Evolutionary conservation across 2,329 filamentous ascomycete species (phyloP).

Genomic region (Grosmannia serpens): DNA sequence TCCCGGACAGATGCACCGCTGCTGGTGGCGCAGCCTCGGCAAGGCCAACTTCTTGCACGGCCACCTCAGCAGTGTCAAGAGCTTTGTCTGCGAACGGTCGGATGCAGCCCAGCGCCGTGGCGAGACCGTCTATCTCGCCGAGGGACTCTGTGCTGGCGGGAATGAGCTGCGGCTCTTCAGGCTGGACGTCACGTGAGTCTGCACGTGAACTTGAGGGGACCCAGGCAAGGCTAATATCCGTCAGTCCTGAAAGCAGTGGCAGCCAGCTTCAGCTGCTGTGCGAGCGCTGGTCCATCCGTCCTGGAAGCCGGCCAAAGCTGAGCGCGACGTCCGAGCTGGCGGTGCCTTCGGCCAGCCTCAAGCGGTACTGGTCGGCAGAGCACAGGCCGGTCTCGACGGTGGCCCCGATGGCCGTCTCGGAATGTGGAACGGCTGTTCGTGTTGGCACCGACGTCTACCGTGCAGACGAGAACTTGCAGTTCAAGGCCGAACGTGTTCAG

Average conservation of each 20-base stretch:
- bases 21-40: background rate
- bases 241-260: background rate
- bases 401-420: background rate
- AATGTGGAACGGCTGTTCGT: background rate
- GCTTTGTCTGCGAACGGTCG: background rate
- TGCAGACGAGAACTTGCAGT: background rate
- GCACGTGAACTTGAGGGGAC: background rate
- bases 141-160: background rate
- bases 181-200: background rate
- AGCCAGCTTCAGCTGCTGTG: background rate
- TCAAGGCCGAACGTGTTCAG: background rate
- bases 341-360: background rate
- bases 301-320: background rate
- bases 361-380: background rate
- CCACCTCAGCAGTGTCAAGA: background rate
- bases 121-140: background rate
- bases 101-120: background rate
- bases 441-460: background rate
- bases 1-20: background rate
- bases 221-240: background rate
- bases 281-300: background rate
- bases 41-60: constrained; percentile 1
- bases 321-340: background rate
- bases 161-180: background rate
- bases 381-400: background rate